phyloP scores from a whole-genome alignment of 805 yeast species.

The Schizosaccharomyces osmophilus region DNA sequence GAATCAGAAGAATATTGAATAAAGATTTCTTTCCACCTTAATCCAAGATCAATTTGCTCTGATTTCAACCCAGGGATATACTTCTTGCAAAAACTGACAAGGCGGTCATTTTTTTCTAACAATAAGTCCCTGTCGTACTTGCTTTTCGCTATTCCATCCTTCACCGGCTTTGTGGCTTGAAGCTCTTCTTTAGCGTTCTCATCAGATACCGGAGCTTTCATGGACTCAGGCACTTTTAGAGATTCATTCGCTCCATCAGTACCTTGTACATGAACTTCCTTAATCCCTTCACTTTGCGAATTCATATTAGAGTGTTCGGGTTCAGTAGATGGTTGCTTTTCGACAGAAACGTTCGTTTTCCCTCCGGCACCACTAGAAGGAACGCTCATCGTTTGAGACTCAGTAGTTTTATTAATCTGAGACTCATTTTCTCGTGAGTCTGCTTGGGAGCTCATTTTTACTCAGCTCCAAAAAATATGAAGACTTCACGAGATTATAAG shows the following conservation, averaged over 20 bases:
- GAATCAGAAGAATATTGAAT: slow-evolving; percentile 95
- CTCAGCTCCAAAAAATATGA: too few species aligned
- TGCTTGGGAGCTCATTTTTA: neutral
- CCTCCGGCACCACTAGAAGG: too few species aligned
- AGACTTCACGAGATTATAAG: too few species aligned
- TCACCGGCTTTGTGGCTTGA: neutral
- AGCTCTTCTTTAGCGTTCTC: neutral
- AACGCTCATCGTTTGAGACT: neutral
- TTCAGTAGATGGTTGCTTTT: neutral
- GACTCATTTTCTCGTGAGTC: neutral
- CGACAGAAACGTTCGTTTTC: neutral
- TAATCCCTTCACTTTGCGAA: neutral
- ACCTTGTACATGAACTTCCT: neutral
- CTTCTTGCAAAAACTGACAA: neutral
- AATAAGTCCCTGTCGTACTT: neutral
- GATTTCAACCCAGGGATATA: neutral
- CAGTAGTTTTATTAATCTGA: neutral
- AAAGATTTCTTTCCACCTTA: slow-evolving; percentile 39
- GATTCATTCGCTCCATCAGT: neutral
- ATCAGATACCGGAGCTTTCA: neutral
- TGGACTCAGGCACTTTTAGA: neutral
- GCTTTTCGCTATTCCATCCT: neutral
- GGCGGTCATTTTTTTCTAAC: neutral
- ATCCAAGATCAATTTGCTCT: slow-evolving; percentile 34
- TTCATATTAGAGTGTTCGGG: neutral